Evolutionary conservation across 106 monocot species (phyloP), one percentile per base, ranked within the genome.

Genomic region (Gastrodia elata): DNA sequence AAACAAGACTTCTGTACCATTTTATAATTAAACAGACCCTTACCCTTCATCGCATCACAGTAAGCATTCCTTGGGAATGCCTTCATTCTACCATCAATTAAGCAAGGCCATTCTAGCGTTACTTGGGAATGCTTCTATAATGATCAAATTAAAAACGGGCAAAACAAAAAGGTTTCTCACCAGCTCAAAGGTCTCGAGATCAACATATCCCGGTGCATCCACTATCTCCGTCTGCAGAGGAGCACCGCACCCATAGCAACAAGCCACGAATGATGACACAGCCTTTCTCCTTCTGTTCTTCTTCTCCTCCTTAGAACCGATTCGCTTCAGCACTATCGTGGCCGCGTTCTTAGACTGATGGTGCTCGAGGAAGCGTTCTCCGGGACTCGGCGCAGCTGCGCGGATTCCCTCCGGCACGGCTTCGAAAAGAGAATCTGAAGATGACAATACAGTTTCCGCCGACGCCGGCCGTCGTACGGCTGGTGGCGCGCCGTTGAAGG

Each of bases 171-270:
- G 56, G 20, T 2, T n/a, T n/a, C 52, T 75, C 75, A 98, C 98
- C 88, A 98, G 39, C 65, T 98, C 85, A 48, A 91, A 98, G 40
- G 87, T 93, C 27, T 75, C 83, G 1, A 68, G 35, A 67, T 98
- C 86, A 24, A 98, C 91, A 59, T 77, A 98, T 0, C 98, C 98
- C 1, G 98, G 98, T 0, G 93, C 88, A 61, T 88, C 93, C 22
- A 38, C 24, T 49, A 85, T 87, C 1, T 34, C 74, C 2, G 80
- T 84, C 77, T 98, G 98, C 24, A 98, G 80, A 28, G 88, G 87
- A 2, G 98, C 91, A 37, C 98, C 98, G 73, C 98, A 98, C 2
- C 98, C 98, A 49, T 98, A 98, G 80, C 98, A 93, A 61, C 83
- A 79, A 8, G 80, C 83, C 38, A 73, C 73, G 22, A 78, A 33